A percentile compares a stretch with the other conserved stretches of the same genome.
phyloP scores from a whole-genome alignment of 805 yeast genomes.

The Maudiozyma bulderi region DNA sequence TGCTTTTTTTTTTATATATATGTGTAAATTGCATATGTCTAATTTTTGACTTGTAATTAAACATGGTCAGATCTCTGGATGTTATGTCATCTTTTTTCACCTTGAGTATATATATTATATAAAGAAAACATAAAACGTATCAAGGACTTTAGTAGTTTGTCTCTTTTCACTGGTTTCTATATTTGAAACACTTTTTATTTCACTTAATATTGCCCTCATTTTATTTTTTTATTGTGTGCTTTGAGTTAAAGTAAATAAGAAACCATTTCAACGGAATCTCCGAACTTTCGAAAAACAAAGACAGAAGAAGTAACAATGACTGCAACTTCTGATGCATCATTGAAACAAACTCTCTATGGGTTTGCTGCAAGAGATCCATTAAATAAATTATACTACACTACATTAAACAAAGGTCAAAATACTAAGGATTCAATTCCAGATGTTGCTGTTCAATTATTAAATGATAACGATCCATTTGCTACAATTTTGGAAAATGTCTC shows the following conservation, averaged over 20 bases:
- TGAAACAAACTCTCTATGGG: conserved; percentile 8
- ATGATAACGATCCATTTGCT: conserved; percentile 26
- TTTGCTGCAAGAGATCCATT: conserved; percentile 4
- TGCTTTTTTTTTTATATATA: no score
- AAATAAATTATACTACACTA: conserved; percentile 15
- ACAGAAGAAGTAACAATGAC: conserved; percentile 1
- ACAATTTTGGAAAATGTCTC: conserved; percentile 11
- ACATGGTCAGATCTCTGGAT: no score
- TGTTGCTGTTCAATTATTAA: conserved; percentile 16
- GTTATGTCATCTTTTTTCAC: no score
- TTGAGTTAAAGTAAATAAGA: no score
- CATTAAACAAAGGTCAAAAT: conserved; percentile 8
- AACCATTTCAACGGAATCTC: no score
- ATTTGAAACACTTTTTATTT: neutral
- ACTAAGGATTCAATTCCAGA: neutral
- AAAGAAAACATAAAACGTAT: no score
- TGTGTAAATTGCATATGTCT: no score
- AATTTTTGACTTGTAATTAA: no score
- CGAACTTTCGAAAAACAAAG: neutral
- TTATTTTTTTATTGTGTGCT: no score
- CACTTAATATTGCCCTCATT: neutral
- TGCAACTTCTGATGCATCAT: neutral
- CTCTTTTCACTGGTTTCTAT: no score
- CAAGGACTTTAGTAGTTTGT: no score
- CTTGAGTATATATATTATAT: no score